Evolutionary conservation across 2,329 filamentous ascomycete genomes (phyloP), one percentile per base, ranked within the genome.

Genomic region (Fusarium sp.): DNA sequence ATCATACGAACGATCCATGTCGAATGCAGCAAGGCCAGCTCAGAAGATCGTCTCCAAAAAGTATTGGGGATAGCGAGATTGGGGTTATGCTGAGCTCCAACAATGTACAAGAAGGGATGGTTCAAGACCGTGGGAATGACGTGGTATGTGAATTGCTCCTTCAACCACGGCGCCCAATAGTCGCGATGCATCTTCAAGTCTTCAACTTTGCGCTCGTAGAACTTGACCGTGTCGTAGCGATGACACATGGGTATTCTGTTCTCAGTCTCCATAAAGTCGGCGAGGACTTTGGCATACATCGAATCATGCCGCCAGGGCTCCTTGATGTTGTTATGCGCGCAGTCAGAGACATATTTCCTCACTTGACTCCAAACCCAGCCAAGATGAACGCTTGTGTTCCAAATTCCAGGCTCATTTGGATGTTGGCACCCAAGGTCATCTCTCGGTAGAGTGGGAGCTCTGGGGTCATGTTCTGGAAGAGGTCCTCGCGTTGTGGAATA

Each of bases 1-100:
- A 87, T 85, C 73, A 87, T 81, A 5, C 85, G 80, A 15, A 84
- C 84, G 40, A 86, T 82, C 85, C 85, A 87, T 0, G 85, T 87
- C 3, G 83, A 81, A 47, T 87, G 85, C 4, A 86, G 74, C 2
- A 87, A 73, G 0, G 84, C 85, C 14, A 85, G 73, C 66, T 87
- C 85, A 0, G 83, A 85, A 1, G 84, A 86, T 5, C 83, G 74
- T 40, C 83, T 78, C 85, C 85, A 87, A 57, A 87, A 87, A 0
- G 83, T 84, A 57, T 87, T 87, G 0, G 84, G 84, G 7, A 86
- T 85, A 1, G 82, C 82, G 28, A 86, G 72, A 46, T 86, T 85
- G 5, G 81, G 79, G 50, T 85, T 86, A 73, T 85, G 81, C 64
- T 85, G 84, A 1, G 84, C 83, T 4, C 83, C 83, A 14, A 85